Base-by-base conservation (phyloP, 225 moss, liverwort and hornwort genomes). In the Marchantia paleacea region DNA sequence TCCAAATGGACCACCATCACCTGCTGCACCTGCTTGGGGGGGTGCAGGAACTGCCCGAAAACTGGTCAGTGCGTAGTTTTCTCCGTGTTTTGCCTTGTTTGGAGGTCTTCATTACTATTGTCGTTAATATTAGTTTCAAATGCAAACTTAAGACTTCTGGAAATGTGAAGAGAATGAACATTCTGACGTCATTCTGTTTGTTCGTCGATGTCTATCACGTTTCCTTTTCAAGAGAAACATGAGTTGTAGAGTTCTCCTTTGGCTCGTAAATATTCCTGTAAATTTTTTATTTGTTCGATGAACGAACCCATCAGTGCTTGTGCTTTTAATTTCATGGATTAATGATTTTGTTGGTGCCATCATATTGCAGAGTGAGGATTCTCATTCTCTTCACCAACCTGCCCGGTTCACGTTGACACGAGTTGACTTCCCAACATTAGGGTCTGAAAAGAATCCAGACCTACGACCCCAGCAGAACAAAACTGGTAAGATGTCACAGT, bases 401-500 rank as follows among this genome's bases (percentile, higher is more conserved):
- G 86, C 99, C 24, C 93, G 93, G 7, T 99, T 99, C 82, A 92
- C 90, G 71, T 87, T 99, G 88, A 92, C 93, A 18, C 88, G 99
- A 81, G 92, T 92, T 84, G 99, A 99, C 78, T 99, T 99, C 69
- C 99, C 99, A 5, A 92, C 92, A 25, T 80, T 99, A 87, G 99
- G 99, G 25, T 95, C 99, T 1, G 99, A 99, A 83, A 99, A 99
- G 81, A 95, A 95, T 80, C 99, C 99, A 8, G 95, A 99, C 86
- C 99, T 99, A 55, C 95, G 99, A 7, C 99, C 99, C 20, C 97
- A 99, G 85, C 97, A 93, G 52, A 90, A 92, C 88, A 91, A 92
- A 69, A 78, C 49, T 77, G 82, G 84, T 82, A 84, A 60, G 66
- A 25, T 24, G 12, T 77, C 20, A 52, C 30, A 15, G 7, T 48